These are phyloP conservation scores for Papiliotrema flavescens DNA, from an alignment of 1,284 basidiomycete species.

Conservation along the genomic window DNA sequence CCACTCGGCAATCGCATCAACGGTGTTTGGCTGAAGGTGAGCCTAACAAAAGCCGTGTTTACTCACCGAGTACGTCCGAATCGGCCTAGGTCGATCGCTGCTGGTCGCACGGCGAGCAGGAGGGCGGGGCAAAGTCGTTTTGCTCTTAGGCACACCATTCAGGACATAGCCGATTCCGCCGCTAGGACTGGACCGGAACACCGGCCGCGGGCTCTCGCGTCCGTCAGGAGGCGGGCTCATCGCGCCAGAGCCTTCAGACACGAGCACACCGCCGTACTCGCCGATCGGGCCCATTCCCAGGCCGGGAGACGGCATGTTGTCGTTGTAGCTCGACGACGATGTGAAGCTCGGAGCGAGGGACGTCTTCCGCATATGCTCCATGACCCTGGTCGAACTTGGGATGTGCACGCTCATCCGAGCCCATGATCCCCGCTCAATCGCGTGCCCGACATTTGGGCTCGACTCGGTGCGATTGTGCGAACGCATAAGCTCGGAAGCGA, in stretches of 20 bases:
- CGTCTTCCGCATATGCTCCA: constrained; percentile 34
- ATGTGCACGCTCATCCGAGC: constrained; percentile 19
- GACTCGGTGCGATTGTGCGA: constrained; percentile 27
- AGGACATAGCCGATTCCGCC: constrained; percentile 39
- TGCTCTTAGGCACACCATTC: constrained; percentile 39
- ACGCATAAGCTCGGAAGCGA: constrained; percentile 32
- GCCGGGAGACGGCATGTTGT: constrained; percentile 25
- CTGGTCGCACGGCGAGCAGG: constrained; percentile 22
- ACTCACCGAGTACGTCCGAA: constrained; percentile 9
- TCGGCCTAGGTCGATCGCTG: constrained; percentile 8
- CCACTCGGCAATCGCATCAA: constrained; percentile 1
- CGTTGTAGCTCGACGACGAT: constrained; percentile 27
- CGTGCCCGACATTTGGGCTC: constrained; percentile 15
- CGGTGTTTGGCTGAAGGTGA: not conserved
- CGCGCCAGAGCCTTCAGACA: constrained; percentile 13
- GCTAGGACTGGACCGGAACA: constrained; percentile 29
- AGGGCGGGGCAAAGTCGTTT: constrained; percentile 6
- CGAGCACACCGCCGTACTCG: constrained; percentile 23
- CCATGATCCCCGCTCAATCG: constrained; percentile 15
- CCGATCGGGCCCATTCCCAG: constrained; percentile 35
- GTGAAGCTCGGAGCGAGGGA: constrained; percentile 39
- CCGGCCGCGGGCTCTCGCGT: constrained; percentile 22
- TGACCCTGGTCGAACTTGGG: constrained; percentile 14
- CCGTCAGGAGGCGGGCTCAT: constrained; percentile 25
- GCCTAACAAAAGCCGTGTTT: not conserved